Evolutionary conservation across 805 yeast genomes (phyloP).

Genomic region (Candida railenensis): DNA sequence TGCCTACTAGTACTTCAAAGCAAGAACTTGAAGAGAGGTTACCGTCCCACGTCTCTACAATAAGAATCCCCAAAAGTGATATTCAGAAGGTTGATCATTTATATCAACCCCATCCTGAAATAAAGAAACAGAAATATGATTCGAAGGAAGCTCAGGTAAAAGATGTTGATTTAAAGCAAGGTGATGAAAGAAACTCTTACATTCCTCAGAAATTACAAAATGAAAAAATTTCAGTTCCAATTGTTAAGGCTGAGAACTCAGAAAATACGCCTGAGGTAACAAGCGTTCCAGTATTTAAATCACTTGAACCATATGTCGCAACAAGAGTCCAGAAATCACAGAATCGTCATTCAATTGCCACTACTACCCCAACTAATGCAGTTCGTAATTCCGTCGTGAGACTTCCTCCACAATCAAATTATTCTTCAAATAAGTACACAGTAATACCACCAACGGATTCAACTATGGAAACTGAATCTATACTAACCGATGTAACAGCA

Average conservation of each 20-base stretch:
- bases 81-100: constrained; percentile 4
- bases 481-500: background rate
- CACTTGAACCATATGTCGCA: background rate
- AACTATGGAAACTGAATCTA: background rate
- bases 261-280: background rate
- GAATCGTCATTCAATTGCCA: background rate
- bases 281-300: background rate
- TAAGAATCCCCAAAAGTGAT: background rate
- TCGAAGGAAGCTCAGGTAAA: background rate
- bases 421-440: background rate
- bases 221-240: too few relatives aligned
- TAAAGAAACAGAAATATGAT: constrained; percentile 2
- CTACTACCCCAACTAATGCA: background rate
- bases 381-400: background rate
- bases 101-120: constrained; percentile 4
- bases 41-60: background rate
- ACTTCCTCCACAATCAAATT: background rate
- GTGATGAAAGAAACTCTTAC: too few relatives aligned
- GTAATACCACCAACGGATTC: background rate
- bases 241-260: background rate
- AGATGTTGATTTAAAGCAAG: background rate
- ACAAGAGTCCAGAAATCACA: background rate
- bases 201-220: too few relatives aligned
- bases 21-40: background rate
- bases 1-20: background rate